Evolutionary conservation across 352 stramenopile species (phyloP), one percentile per base, ranked within the genome.

Genomic region (Phytophthora aleatoria): DNA sequence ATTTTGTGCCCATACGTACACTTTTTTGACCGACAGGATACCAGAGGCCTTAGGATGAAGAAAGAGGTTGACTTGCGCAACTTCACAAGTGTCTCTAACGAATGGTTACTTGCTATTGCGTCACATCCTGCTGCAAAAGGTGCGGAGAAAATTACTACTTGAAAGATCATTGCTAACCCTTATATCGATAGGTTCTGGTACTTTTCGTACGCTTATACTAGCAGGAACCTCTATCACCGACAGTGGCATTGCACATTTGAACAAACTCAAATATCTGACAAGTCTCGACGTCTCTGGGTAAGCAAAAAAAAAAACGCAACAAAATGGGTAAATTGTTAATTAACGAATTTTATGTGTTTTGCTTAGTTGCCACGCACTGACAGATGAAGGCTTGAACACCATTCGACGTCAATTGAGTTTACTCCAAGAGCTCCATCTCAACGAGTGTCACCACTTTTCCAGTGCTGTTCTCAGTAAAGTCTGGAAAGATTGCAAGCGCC

Each of bases 361-460:
- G 10, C 7, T 49, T 64, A 53, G 64, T 24, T 93, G 84, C 35
- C 68, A 71, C 3, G 47, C 63, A 8, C 64, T 93, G 16, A 90
- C 82, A 11, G 82, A 91, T 52, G 80, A 76, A 24, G 79, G 74
- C 5, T 57, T 90, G 31, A 73, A 67, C 26, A 57, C 63, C 0
- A 65, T 90, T 24, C 69, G 82, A 0, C 78, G 81, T 0, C 65
- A 83, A 10, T 69, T 88, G 33, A 79, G 57, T 2, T 64, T 73
- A 8, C 52, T 92, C 7, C 68, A 85, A 12, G 69, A 79, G 44
- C 62, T 93, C 0, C 48, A 77, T 28, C 71, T 91, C 42, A 72
- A 80, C 39, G 84, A 91, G 15, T 90, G 80, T 38, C 75, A 80
- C 13, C 81, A 90, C 33, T 86, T 93, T 26, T 81, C 78, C 10